phyloP scores from a whole-genome alignment of 495 filamentous ascomycete genomes.

The Aspergillus biplanus region DNA sequence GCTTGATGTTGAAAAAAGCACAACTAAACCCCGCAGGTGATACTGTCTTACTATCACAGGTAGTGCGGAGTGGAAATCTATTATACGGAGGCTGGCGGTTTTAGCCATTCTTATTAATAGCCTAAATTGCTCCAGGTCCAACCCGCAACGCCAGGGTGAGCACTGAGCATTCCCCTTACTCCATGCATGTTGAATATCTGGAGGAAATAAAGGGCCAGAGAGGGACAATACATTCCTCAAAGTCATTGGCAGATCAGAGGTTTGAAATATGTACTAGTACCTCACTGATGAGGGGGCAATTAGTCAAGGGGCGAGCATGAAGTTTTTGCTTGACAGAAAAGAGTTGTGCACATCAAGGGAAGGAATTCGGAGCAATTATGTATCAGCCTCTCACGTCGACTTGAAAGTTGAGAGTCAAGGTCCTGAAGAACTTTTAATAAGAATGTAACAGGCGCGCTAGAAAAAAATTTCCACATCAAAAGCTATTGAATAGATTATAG shows the following conservation, averaged over 20 bases:
- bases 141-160: too few species aligned
- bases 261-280: not conserved
- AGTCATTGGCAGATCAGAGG: not conserved
- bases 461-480: too few species aligned
- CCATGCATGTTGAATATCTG: not conserved
- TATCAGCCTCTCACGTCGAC: too few species aligned
- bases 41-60: slow-evolving; percentile 32
- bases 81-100: slow-evolving; percentile 48
- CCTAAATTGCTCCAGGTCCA: too few species aligned
- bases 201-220: not conserved
- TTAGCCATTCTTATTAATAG: slow-evolving; percentile 21
- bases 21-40: slow-evolving; percentile 35
- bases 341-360: not conserved
- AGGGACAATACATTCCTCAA: not conserved
- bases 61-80: slow-evolving; percentile 37
- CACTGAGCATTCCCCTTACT: slow-evolving; percentile 2
- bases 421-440: too few species aligned
- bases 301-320: not conserved
- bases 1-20: slow-evolving; percentile 41
- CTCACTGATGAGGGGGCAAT: not conserved
- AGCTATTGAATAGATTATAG: too few species aligned
- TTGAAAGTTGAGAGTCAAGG: too few species aligned
- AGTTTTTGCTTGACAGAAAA: not conserved
- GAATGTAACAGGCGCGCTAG: too few species aligned
- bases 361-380: slow-evolving; percentile 1